Evolutionary conservation across 192 early-diverging fungal genomes (phyloP).

Genomic region (Gryganskiella cystojenkinii): DNA sequence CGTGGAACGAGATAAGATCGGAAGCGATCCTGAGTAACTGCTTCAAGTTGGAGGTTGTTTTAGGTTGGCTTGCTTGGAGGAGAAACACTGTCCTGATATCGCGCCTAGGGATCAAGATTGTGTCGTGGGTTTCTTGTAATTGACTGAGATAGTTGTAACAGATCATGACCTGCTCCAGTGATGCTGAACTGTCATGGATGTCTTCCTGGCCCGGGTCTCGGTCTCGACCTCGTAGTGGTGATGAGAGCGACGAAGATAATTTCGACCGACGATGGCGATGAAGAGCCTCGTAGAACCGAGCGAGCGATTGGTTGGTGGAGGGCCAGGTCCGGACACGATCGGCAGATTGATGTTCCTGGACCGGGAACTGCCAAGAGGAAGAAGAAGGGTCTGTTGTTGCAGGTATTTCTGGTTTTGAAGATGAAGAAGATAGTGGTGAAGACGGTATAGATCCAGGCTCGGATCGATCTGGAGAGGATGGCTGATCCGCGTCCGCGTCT

Average conservation of each 20-base stretch:
- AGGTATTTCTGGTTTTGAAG: neutral
- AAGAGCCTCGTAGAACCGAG: constrained; percentile 16
- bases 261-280: neutral
- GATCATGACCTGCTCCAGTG: neutral
- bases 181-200: neutral
- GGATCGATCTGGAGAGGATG: no score
- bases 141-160: constrained; percentile 30
- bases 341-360: neutral
- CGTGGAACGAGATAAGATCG: constrained; percentile 46
- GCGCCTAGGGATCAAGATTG: constrained; percentile 16
- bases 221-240: neutral
- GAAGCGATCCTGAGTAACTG: constrained; percentile 23
- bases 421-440: neutral
- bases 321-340: constrained; percentile 20
- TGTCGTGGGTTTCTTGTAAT: constrained; percentile 19
- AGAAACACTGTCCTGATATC: constrained; percentile 30
- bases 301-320: constrained; percentile 27
- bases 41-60: constrained; percentile 26
- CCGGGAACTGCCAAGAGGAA: constrained; percentile 22
- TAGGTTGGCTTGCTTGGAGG: constrained; percentile 23
- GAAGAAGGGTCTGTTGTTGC: neutral
- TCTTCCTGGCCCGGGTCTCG: no score
- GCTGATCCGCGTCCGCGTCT: no score
- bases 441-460: no score
- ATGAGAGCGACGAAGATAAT: neutral